Conservation (phyloP, 2,329 filamentous ascomycete genomes). For the Blastomyces emzantsi region DNA sequence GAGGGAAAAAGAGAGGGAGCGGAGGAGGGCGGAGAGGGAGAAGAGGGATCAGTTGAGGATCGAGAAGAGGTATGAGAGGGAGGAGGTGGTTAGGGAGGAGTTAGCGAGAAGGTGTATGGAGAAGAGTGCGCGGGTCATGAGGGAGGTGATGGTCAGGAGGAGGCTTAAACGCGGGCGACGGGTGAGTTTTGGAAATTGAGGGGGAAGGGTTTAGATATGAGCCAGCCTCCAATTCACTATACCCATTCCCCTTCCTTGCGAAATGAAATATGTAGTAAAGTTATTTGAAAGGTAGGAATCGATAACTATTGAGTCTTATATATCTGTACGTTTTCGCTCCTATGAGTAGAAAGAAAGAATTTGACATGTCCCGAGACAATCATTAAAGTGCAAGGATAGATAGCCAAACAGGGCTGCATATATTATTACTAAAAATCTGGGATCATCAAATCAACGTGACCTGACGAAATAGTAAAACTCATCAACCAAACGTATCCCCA, state of each 20-base stretch:
- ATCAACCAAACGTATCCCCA: background rate
- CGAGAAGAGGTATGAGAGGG: constrained; percentile 25
- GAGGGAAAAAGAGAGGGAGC: constrained; percentile 31
- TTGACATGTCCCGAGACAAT: background rate
- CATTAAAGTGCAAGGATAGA: background rate
- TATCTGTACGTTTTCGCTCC: too few species aligned
- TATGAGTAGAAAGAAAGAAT: background rate
- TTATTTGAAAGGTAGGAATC: background rate
- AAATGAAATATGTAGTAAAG: background rate
- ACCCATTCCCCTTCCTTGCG: background rate
- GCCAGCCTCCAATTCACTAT: background rate
- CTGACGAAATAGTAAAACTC: background rate
- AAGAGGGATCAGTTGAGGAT: constrained; percentile 25
- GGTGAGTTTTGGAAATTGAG: background rate
- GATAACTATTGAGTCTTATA: background rate
- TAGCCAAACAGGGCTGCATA: background rate
- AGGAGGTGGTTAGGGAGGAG: constrained; percentile 34
- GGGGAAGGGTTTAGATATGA: background rate
- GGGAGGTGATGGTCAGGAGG: constrained; percentile 17
- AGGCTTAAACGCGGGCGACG: background rate
- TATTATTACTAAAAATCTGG: background rate
- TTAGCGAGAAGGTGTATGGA: constrained; percentile 26
- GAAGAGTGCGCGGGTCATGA: constrained; percentile 23
- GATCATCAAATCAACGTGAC: background rate
- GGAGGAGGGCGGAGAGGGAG: constrained; percentile 34